These are phyloP conservation scores for Alternaria burnsii DNA, from an alignment of 2,329 filamentous ascomycete species.

Conservation along the genomic window DNA sequence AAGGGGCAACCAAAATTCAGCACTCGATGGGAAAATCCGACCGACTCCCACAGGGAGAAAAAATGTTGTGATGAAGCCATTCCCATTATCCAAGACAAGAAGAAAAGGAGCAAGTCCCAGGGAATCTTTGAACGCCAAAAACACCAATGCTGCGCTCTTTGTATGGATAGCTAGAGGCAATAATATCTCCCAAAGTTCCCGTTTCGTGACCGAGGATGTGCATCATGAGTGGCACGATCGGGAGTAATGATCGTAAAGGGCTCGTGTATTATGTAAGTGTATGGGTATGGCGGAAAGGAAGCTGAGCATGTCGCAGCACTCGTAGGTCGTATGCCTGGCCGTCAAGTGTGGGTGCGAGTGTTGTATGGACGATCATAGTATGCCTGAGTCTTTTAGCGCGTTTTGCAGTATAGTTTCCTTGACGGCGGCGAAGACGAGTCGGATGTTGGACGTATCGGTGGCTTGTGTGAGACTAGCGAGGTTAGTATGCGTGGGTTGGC, in stretches of 20 bases:
- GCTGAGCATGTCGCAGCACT: constrained; percentile 15
- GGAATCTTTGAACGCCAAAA: constrained; percentile 45
- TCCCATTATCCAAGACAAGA: constrained; percentile 22
- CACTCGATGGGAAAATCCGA: neutral
- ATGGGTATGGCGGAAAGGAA: constrained; percentile 18
- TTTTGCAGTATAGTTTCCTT: constrained; percentile 99
- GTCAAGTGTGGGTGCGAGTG: constrained; percentile 34
- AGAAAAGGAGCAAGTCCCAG: constrained; percentile 27
- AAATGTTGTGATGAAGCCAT: constrained; percentile 17
- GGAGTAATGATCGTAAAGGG: constrained; percentile 42
- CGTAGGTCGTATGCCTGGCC: constrained; percentile 42
- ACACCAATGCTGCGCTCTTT: constrained; percentile 52
- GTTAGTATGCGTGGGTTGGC: constrained; percentile 19
- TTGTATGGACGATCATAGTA: constrained; percentile 63
- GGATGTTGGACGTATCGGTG: constrained; percentile 97
- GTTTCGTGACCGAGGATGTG: constrained; percentile 46
- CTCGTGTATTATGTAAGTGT: constrained; percentile 49
- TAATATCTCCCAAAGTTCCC: constrained; percentile 45
- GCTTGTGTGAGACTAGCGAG: constrained; percentile 88
- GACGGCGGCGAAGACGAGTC: constrained; percentile 95
- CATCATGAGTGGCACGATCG: constrained; percentile 41
- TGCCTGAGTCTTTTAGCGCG: constrained; percentile 96
- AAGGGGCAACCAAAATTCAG: neutral
- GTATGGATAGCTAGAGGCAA: constrained; percentile 46
- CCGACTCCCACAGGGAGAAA: constrained; percentile 9